These are phyloP conservation scores for Magnolia kwangsiensis DNA, from an alignment of 164 flowering plant species.

Conservation along the genomic window DNA sequence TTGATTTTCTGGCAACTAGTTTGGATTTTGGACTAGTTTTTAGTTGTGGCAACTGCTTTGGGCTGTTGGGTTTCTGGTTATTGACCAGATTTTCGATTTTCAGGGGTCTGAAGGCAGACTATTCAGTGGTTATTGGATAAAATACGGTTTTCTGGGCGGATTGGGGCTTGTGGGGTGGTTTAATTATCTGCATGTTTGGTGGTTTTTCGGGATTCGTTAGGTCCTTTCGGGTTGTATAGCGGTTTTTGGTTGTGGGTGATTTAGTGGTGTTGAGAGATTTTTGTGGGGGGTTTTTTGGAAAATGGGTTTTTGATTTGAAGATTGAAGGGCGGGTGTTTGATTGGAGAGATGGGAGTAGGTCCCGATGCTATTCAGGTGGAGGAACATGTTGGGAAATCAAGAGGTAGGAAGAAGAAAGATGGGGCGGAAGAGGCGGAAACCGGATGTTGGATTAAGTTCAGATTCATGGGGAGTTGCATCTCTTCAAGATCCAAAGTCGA, in stretches of 20 bases:
- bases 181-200: conserved; percentile 7
- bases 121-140: background rate
- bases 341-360: conserved; percentile 28
- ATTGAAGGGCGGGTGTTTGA: conserved; percentile 17
- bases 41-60: conserved; percentile 18
- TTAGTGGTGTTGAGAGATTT: background rate
- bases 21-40: background rate
- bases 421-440: conserved; percentile 26
- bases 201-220: conserved; percentile 4
- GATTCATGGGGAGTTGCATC: conserved; percentile 59
- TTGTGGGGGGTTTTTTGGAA: background rate
- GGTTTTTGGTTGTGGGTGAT: background rate
- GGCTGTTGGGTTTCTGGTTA: conserved; percentile 11
- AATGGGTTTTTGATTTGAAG: conserved; percentile 21
- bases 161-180: conserved; percentile 23
- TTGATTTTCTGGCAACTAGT: conserved; percentile 7
- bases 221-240: conserved; percentile 1
- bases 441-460: conserved; percentile 67
- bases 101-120: background rate
- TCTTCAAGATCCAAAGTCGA: conserved; percentile 88
- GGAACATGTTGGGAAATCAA: conserved; percentile 19
- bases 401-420: conserved; percentile 21
- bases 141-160: conserved; percentile 8
- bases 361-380: conserved; percentile 24
- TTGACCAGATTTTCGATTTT: background rate